Evolutionary conservation across 1,284 basidiomycete species (phyloP).

Genomic region (Cutaneotrichosporon cyanovorans): DNA sequence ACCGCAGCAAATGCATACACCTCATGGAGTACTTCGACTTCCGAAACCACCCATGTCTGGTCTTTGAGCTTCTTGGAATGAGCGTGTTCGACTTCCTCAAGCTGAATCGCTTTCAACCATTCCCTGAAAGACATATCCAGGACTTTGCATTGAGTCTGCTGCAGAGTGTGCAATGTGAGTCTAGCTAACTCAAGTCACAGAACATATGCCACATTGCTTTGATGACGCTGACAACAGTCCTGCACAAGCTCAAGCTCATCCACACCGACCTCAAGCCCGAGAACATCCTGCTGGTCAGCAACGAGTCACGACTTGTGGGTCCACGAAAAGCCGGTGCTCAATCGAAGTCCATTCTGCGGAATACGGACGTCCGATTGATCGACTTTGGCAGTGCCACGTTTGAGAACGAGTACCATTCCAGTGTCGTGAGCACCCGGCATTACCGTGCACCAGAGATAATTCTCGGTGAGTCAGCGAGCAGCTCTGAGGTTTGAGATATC

Average conservation of each 20-base stretch:
- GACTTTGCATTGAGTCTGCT: constrained; percentile 87
- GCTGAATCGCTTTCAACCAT: constrained; percentile 93
- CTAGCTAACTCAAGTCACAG: constrained; percentile 51
- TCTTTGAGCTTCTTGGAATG: constrained; percentile 92
- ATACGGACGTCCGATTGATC: constrained; percentile 91
- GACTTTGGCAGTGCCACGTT: constrained; percentile 98
- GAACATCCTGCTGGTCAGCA: constrained; percentile 90
- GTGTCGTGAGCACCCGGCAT: constrained; percentile 94
- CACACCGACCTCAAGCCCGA: constrained; percentile 99
- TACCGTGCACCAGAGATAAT: constrained; percentile 99
- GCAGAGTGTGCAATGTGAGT: constrained; percentile 90
- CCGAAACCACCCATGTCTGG: constrained; percentile 95
- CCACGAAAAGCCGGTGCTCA: constrained; percentile 25
- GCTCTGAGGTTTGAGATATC: not conserved
- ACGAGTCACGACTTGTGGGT: constrained; percentile 53
- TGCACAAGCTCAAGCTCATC: constrained; percentile 84
- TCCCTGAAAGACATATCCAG: constrained; percentile 93
- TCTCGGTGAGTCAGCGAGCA: constrained; percentile 57
- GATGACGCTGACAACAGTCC: constrained; percentile 60
- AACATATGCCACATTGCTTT: too few relatives aligned
- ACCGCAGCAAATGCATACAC: constrained; percentile 92
- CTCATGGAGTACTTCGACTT: constrained; percentile 92
- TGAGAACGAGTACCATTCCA: constrained; percentile 95
- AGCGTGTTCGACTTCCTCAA: constrained; percentile 99
- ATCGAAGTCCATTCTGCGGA: constrained; percentile 55